These are phyloP conservation scores for Avena eriantha DNA, from an alignment of 176 grass and related monocot species.

Conservation along the genomic window DNA sequence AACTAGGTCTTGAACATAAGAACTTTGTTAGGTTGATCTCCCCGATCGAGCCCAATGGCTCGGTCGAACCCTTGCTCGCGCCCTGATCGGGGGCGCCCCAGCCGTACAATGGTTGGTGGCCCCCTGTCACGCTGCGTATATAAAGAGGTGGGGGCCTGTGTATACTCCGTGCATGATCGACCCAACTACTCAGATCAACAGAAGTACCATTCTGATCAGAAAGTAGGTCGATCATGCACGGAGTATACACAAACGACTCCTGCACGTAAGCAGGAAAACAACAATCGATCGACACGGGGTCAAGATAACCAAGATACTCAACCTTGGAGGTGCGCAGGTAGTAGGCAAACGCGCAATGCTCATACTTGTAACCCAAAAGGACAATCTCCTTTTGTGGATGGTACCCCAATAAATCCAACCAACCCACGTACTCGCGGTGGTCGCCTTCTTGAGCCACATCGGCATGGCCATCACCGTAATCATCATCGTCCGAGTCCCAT, in stretches of 20 bases:
- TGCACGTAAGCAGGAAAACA: neutral
- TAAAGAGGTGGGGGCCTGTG: no score
- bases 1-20: no score
- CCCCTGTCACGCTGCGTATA: no score
- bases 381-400: conserved; percentile 1
- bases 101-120: no score
- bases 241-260: neutral
- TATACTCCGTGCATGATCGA: no score
- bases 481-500: neutral
- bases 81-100: no score
- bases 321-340: neutral
- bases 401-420: conserved; percentile 15
- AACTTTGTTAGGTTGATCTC: no score
- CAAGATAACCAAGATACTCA: conserved; percentile 3
- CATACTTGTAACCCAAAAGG: neutral
- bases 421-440: neutral
- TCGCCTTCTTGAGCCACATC: neutral
- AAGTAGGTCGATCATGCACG: neutral
- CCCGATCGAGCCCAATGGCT: no score
- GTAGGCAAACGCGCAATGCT: neutral
- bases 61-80: no score
- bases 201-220: neutral
- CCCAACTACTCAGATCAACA: conserved; percentile 2
- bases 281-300: no score
- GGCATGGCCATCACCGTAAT: neutral